Evolutionary conservation across 306 rosid genomes (phyloP), one percentile per base, ranked within the genome.

Genomic region (Dalbergia cultrata): DNA sequence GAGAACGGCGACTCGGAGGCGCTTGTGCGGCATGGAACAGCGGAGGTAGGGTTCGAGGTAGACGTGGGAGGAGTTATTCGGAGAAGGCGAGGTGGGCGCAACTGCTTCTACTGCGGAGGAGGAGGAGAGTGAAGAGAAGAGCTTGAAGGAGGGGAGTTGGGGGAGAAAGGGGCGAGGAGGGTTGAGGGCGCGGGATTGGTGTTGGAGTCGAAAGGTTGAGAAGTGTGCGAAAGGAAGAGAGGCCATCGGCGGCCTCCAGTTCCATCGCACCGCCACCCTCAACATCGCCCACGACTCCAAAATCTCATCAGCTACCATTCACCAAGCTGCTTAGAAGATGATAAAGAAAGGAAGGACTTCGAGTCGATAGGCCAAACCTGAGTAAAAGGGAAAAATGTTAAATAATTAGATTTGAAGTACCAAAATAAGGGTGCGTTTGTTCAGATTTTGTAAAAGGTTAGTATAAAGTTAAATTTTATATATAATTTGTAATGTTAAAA

Each of bases 1-100:
- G 68, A 95, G 93, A 61, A 95, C 92, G 7, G 98, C 96, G 5
- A 91, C 92, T 68, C 82, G 90, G 84, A 88, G 91, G 3, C 77
- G 81, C 54, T 83, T 82, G 12, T 78, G 80, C 10, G 96, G 93
- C 92, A 93, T 59, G 74, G 92, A 90, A 57, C 97, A 89, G 14
- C 92, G 86, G 54, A 93, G 85, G 80, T 84, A 78, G 39, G 90
- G 61, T 49, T 80, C 70, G 3, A 88, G 17, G 13, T 87, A 90
- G 60, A 10, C 85, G 73, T 90, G 57, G 74, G 75, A 59, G 60
- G 60, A 54, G 83, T 47, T 54, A 53, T 56, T 31, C 5, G 70
- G 60, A 79, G 87, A 22, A 26, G 56, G 69, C 5, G 88, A 74
- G 14, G 83, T 22, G 13, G 71, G 88, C 7, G 80, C 72, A 72